Conservation (phyloP, 371 early-diverging fungal species). For the Rhizopus delemar region DNA sequence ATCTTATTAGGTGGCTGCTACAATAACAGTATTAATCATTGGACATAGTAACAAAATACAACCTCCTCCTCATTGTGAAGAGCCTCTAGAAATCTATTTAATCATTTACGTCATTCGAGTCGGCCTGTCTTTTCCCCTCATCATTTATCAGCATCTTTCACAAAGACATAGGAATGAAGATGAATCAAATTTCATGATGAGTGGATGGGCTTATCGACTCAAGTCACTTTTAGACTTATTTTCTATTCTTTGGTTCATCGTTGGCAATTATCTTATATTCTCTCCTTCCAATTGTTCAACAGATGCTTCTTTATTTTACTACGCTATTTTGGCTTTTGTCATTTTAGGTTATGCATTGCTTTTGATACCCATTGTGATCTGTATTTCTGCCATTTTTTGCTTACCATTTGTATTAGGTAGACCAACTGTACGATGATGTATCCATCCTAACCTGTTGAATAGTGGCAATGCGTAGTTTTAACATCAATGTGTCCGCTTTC, state of each 20-base stretch:
- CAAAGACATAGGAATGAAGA: conserved; percentile 1
- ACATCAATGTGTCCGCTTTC: conserved; percentile 51
- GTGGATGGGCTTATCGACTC: conserved; percentile 31
- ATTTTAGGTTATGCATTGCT: conserved; percentile 67
- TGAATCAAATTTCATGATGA: conserved; percentile 2
- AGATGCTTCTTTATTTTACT: conserved; percentile 56
- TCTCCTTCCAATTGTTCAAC: conserved; percentile 43
- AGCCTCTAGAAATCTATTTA: conserved; percentile 41
- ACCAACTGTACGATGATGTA: conserved; percentile 24
- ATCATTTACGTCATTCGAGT: conserved; percentile 43
- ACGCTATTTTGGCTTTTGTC: conserved; percentile 60
- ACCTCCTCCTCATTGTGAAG: conserved; percentile 26
- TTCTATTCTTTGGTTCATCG: conserved; percentile 67
- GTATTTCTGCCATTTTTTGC: conserved; percentile 64
- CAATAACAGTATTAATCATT: conserved; percentile 24
- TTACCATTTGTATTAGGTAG: conserved; percentile 58
- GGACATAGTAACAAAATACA: conserved; percentile 17
- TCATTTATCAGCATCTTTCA: conserved; percentile 42
- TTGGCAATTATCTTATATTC: conserved; percentile 72
- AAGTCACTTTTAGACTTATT: conserved; percentile 61
- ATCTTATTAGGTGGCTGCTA: conserved; percentile 23
- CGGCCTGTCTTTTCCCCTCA: conserved; percentile 34
- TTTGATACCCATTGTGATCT: conserved; percentile 59
- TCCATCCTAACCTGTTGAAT: not conserved
- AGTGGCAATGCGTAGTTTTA: conserved; percentile 54